Base-by-base conservation (phyloP, 176 grass and related monocot species). In the Avena insularis region DNA sequence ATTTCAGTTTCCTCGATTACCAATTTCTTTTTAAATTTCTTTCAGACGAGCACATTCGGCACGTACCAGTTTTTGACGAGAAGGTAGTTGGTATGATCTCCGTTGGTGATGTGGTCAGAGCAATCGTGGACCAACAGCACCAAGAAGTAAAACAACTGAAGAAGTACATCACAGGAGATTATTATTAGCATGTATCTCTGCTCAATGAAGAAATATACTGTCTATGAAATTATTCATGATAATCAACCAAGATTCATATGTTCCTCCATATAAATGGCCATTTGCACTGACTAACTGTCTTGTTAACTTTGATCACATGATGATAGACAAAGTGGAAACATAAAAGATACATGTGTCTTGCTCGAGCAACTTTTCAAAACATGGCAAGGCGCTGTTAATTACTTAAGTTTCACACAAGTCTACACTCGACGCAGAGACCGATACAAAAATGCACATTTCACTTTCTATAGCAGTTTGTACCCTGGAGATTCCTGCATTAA, bases 1-100 rank as follows among this genome's bases (percentile, higher is more conserved):
- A 83, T 75, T n/a, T 79, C 3, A 3, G 5, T 12, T 53, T 6
- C 63, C 49, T 78, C 54, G 14, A 33, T 19, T 33, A 55, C 48
- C 8, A 33, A 77, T 54, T 31, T 75, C 0, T 31, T 33, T 84
- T n/a, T 81, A 12, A 1, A 8, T 35, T 59, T 9, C 54, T 57
- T 69, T 60, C 90, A 98, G 97, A 91, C 60, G 88, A 87, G 51
- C 97, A 90, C 77, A 93, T 98, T 59, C 77, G 94, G 33, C 97
- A 98, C 83, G 85, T 98, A 59, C 97, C 94, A 15, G 94, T 98
- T 43, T 91, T 96, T 35, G 97, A 96, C 19, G 79, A 93, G 65
- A 94, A 89, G 89, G 86, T 98, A 56, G 83, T 98, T 29, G 97
- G 92, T 76, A 91, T 98, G 85, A 75, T 98, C 76, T 94, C 97